Conservation (phyloP, 441 rosid genomes). For the Breynia disticha region DNA sequence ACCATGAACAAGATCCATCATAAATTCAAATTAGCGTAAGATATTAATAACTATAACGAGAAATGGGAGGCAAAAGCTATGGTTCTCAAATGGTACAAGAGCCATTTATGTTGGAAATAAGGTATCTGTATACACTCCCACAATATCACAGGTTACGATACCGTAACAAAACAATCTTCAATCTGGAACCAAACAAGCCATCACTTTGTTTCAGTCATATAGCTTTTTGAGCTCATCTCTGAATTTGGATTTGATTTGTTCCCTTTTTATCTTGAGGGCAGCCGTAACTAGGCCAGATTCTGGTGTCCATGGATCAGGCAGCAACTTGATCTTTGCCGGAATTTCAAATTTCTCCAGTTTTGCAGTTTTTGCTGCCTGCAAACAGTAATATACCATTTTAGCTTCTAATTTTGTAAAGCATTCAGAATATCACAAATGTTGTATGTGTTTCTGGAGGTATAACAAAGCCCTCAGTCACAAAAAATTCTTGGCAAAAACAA, state of each 20-base stretch:
- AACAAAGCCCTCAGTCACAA: neutral
- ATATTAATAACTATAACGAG: too few relatives aligned
- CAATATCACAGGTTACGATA: neutral
- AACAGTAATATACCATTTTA: neutral
- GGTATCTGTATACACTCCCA: neutral
- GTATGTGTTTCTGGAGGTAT: neutral
- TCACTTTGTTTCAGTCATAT: slow-evolving; percentile 27
- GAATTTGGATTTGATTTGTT: slow-evolving; percentile 54
- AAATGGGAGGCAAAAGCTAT: too few relatives aligned
- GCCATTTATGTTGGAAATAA: too few relatives aligned
- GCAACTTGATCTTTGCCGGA: slow-evolving; percentile 68
- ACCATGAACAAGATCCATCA: too few relatives aligned
- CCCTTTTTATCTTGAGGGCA: slow-evolving; percentile 82
- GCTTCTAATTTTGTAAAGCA: neutral
- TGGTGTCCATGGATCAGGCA: slow-evolving; percentile 79
- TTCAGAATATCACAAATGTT: neutral
- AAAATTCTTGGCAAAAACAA: neutral
- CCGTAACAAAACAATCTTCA: too few relatives aligned
- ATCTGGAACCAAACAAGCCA: neutral
- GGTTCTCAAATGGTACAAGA: too few relatives aligned
- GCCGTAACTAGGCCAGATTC: slow-evolving; percentile 81
- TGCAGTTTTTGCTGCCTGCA: slow-evolving; percentile 59
- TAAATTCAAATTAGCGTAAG: too few relatives aligned
- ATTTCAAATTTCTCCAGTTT: slow-evolving; percentile 67
- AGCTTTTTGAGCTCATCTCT: slow-evolving; percentile 61